phyloP scores from a whole-genome alignment of 2,329 filamentous ascomycete genomes.

The Apiospora pterosperma region DNA sequence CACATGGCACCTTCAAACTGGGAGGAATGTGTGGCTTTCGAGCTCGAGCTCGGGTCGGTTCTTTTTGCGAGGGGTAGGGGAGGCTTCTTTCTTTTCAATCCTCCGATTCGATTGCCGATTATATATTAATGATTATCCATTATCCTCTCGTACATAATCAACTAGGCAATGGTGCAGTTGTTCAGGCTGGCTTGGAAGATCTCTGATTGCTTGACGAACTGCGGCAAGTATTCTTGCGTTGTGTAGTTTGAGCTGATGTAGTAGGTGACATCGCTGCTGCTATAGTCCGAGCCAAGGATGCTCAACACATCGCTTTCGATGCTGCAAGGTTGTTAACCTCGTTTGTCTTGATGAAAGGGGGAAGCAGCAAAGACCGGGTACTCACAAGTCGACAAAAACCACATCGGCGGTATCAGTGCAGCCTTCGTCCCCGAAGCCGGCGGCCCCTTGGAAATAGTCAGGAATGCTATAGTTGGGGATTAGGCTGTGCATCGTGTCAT shows the following conservation, averaged over 20 bases:
- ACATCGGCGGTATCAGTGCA: constrained; percentile 46
- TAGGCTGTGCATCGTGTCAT: constrained; percentile 81
- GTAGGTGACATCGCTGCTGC: constrained; percentile 29
- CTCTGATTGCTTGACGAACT: constrained; percentile 32
- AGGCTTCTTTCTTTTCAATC: too few relatives aligned
- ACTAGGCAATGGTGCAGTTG: constrained; percentile 26
- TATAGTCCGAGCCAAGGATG: constrained; percentile 33
- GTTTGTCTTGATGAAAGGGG: not conserved
- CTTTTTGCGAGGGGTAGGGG: too few relatives aligned
- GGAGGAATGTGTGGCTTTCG: not conserved
- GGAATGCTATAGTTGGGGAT: constrained; percentile 76
- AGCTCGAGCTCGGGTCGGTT: too few relatives aligned
- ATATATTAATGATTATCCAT: not conserved
- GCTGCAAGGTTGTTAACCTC: constrained; percentile 16
- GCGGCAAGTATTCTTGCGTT: constrained; percentile 35
- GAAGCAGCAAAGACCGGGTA: not conserved
- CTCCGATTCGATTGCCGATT: not conserved
- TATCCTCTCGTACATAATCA: not conserved
- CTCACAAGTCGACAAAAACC: constrained; percentile 51
- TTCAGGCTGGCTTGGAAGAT: constrained; percentile 32
- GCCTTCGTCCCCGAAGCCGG: constrained; percentile 53
- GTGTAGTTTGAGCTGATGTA: constrained; percentile 38
- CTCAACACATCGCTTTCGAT: constrained; percentile 34
- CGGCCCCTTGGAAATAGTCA: constrained; percentile 73
- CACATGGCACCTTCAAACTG: not conserved